Base-by-base conservation (phyloP, 2,329 filamentous ascomycete species). In the Colletotrichum noveboracense region DNA sequence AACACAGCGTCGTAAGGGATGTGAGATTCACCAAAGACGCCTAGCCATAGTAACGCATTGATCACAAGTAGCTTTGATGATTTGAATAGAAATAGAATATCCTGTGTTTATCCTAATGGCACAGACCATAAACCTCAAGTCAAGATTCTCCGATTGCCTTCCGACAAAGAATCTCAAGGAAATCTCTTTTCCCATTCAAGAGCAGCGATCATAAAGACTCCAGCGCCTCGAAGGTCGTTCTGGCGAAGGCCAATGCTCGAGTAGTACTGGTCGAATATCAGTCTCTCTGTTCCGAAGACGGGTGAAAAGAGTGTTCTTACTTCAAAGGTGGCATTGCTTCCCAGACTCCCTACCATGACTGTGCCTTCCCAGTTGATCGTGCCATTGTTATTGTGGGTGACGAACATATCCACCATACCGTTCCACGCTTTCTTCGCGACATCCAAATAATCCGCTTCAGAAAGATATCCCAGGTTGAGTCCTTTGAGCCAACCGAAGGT, bases 331-430 rank as follows among this genome's bases (percentile, higher is more conserved):
- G 86, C 89, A 76, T 88, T 84, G 13, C 86, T 86, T 77, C 84
- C 86, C 76, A 91, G 78, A 67, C 87, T 89, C 61, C 89, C 89
- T 12, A 91, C 89, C 65, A 84, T 80, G 1, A 91, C 89, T 0
- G 89, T 91, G 2, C 88, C 87, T 76, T 89, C 86, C 82, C 86
- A 90, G 69, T 85, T 86, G 61, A 90, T 78, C 1, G 88, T 89
- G 0, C 87, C 87, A 74, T 89, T 86, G 32, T 84, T 83, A 58
- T 87, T 85, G 62, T 86, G 80, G 12, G 86, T 86, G 5, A 91
- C 86, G 74, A 88, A 89, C 24, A 85, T 80, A 0, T 86, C 78
- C 6, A 87, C 74, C 75, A 90, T 81, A 14, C 86, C 74, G 36
- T 81, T 68, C 76, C 82, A 83, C 0, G 82, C 81, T 60, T 78